Percentiles rank a stretch among this genome's conserved stretches.
Evolutionary conservation across 2,329 filamentous ascomycete species (phyloP).

Genomic region (Ophiosphaerella korrae): DNA sequence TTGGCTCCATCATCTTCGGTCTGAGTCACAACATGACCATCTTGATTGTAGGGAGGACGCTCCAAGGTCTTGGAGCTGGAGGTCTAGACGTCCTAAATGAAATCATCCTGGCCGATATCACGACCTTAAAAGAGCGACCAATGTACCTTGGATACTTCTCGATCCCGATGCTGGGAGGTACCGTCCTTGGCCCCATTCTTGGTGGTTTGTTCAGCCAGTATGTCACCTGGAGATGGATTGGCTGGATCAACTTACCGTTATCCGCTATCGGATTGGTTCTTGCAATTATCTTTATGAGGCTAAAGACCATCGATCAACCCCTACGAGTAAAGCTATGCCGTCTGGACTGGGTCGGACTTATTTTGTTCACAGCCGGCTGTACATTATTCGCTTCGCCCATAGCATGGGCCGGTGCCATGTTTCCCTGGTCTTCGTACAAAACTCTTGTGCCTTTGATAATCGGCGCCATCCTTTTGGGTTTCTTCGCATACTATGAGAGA

Average conservation of each 20-base stretch:
- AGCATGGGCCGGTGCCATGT: conserved; percentile 56
- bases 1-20: conserved; percentile 55
- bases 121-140: conserved; percentile 53
- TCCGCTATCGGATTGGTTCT: conserved; percentile 52
- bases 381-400: conserved; percentile 55
- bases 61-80: conserved; percentile 60
- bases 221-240: conserved; percentile 54
- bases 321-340: conserved; percentile 46
- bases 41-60: conserved; percentile 56
- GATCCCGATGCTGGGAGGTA: conserved; percentile 58
- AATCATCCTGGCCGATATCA: conserved; percentile 60
- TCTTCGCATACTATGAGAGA: conserved; percentile 60
- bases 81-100: conserved; percentile 56
- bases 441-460: conserved; percentile 65
- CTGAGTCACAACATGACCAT: conserved; percentile 52
- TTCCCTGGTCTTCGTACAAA: conserved; percentile 61
- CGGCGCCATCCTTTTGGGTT: conserved; percentile 57
- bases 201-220: conserved; percentile 53
- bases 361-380: conserved; percentile 51
- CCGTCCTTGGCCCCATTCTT: conserved; percentile 55
- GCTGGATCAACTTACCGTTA: conserved; percentile 46
- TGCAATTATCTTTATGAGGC: conserved; percentile 55
- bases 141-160: conserved; percentile 56
- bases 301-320: conserved; percentile 55
- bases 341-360: conserved; percentile 57